Conservation (phyloP, 2,329 filamentous ascomycete genomes). For the Geosmithia morbida region DNA sequence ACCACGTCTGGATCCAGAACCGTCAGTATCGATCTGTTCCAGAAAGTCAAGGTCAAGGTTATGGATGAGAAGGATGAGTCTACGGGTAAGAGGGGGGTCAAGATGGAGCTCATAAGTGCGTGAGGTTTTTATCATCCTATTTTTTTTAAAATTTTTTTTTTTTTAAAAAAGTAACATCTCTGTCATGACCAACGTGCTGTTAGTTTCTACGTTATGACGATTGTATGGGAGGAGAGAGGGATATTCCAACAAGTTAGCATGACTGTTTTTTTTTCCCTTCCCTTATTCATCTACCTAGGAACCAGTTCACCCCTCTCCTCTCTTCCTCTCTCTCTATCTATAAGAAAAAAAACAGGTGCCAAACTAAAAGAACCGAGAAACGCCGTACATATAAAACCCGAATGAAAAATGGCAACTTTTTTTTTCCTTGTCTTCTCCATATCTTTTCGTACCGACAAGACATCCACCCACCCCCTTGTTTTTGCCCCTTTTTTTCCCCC, state of each 20-base stretch:
- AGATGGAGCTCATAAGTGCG: conserved; percentile 48
- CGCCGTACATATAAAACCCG: background rate
- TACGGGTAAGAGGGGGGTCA: conserved; percentile 89
- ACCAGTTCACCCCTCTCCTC: no score
- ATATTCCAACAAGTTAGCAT: background rate
- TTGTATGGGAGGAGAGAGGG: background rate
- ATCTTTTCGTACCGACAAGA: no score
- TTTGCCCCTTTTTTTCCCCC: background rate
- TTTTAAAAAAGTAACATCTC: no score
- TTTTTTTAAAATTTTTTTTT: no score
- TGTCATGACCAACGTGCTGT: no score
- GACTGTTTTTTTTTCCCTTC: no score
- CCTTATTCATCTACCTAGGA: background rate
- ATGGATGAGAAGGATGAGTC: conserved; percentile 86
- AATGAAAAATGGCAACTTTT: background rate
- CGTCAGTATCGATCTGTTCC: conserved; percentile 67
- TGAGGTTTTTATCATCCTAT: no score
- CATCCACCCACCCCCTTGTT: no score
- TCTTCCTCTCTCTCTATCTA: no score
- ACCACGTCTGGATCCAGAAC: conserved; percentile 39
- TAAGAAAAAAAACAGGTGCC: no score
- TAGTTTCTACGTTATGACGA: background rate
- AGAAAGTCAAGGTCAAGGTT: conserved; percentile 80
- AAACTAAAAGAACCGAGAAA: background rate
- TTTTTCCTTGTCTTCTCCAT: no score